Conservation (phyloP, 2,329 filamentous ascomycete genomes). For the Colletotrichum incanum region DNA sequence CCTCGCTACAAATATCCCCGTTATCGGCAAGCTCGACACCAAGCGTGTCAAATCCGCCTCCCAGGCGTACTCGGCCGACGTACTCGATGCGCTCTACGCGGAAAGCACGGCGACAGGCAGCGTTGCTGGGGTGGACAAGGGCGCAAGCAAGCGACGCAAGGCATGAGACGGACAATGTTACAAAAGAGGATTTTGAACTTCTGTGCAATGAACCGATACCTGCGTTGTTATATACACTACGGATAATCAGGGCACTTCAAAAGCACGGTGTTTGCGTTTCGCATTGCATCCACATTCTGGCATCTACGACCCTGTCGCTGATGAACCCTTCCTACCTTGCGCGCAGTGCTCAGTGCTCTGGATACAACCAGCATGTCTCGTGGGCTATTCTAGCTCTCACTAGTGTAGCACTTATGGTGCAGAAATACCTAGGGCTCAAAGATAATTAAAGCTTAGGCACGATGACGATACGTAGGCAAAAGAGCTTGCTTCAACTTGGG, state of each 20-base stretch:
- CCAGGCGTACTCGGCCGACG: conserved; percentile 58
- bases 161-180: conserved; percentile 47
- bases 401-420: no score
- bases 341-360: neutral
- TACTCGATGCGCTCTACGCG: conserved; percentile 63
- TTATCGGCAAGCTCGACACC: conserved; percentile 77
- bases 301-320: neutral
- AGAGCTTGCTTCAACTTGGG: neutral
- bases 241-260: neutral
- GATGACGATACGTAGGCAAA: neutral
- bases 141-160: conserved; percentile 64
- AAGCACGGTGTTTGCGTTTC: conserved; percentile 1
- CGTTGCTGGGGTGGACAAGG: conserved; percentile 56
- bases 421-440: neutral
- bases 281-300: neutral
- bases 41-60: conserved; percentile 63
- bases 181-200: neutral
- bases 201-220: neutral
- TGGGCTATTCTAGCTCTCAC: neutral
- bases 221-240: neutral
- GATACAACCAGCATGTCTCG: neutral
- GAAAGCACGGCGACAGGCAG: conserved; percentile 51
- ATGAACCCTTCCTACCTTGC: neutral
- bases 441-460: neutral
- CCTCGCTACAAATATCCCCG: conserved; percentile 77